Base-by-base conservation (phyloP, 176 grass and related monocot species). In the Paspalum vaginatum region DNA sequence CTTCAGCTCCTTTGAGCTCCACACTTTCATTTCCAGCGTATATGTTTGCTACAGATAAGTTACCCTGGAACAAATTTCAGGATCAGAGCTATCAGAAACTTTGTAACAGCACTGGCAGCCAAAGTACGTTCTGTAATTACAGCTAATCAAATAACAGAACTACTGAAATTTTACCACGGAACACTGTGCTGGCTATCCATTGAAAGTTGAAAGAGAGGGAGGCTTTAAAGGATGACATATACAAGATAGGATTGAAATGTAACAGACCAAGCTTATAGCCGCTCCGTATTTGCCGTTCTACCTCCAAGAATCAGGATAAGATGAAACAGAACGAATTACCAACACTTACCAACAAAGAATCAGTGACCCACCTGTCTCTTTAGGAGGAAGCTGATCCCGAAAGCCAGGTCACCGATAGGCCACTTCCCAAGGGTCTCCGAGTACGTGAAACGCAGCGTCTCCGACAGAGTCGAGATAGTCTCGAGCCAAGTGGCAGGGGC, bases 351-450 rank as follows among this genome's bases (percentile, higher is more conserved):
- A 79, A 15, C 53, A 70, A 38, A 61, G 42, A 6, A 54, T 14
- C 17, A 53, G 46, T 7, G 8, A 77, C 79, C 39, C 54, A 94
- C 96, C 96, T 98, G 96, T 54, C 92, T 90, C 90, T 89, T 98
- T 37, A 95, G 82, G 50, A 98, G 84, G 82, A 98, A 98, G 79
- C 79, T 98, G 51, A 98, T 98, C 16, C 96, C 96, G 45, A 98
- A 95, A 21, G 96, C 96, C 9, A 98, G 86, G 81, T 98, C 96
- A 44, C 92, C 96, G 0, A 98, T 93, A 43, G 96, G 96, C 96
- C 96, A 98, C 83, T 98, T 98, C 17, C 96, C 96, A 68, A 98
- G 83, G 26, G 96, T 98, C 81, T 98, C 96, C 0, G 96, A 95
- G 75, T 98, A 98, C 5, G 96, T 98, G 78, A 98, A 98, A 6